These are phyloP conservation scores for Suhomyces sp. DNA, from an alignment of 805 yeast species.

Conservation along the genomic window DNA sequence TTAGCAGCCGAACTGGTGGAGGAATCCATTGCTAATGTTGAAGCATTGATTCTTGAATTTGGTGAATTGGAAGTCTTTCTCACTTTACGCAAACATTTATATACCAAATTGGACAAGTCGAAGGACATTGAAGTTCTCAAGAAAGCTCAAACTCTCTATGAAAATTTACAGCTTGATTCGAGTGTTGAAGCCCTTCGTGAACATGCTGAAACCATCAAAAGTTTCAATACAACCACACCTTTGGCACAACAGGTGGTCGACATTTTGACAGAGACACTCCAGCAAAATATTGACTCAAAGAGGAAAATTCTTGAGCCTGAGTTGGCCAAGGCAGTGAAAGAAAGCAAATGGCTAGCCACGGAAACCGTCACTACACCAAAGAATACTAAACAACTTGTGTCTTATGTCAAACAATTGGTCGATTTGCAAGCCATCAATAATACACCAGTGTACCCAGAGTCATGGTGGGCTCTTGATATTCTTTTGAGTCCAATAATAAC, in stretches of 20 bases:
- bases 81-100: constrained; percentile 6
- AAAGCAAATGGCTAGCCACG: neutral
- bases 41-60: constrained; percentile 13
- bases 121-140: constrained; percentile 3
- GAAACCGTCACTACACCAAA: neutral
- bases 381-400: neutral
- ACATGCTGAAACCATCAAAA: neutral
- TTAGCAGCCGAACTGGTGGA: constrained; percentile 4
- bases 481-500: constrained; percentile 46
- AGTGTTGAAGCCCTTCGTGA: neutral
- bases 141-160: constrained; percentile 5
- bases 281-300: constrained; percentile 1
- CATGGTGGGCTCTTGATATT: constrained; percentile 52
- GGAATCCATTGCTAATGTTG: constrained; percentile 7
- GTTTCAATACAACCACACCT: neutral
- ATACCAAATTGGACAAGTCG: constrained; percentile 3
- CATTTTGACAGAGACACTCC: neutral
- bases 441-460: constrained; percentile 29
- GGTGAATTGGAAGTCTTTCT: constrained; percentile 10
- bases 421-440: constrained; percentile 32
- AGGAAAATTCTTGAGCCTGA: constrained; percentile 3
- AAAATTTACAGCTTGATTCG: neutral
- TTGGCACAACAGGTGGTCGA: neutral
- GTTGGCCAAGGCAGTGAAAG: neutral
- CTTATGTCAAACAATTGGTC: constrained; percentile 15